These are phyloP conservation scores for Dalbergia cultrata DNA, from an alignment of 306 rosid species.

Conservation along the genomic window DNA sequence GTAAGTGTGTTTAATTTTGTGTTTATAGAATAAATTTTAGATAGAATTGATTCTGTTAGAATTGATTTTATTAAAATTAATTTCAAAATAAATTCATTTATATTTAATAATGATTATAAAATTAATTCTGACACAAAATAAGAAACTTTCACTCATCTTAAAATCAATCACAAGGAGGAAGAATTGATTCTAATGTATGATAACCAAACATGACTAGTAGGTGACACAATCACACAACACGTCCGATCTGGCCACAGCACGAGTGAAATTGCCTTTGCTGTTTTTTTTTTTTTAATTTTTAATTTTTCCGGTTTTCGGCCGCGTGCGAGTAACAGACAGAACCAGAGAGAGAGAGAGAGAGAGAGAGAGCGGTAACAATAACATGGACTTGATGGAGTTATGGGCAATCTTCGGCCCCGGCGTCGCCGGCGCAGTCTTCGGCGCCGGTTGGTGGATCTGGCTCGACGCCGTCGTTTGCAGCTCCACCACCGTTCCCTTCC, in stretches of 20 bases:
- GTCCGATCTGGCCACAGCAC: background rate
- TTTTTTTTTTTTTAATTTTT: too few relatives aligned
- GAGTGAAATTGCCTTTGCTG: background rate
- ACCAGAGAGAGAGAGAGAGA: background rate
- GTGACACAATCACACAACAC: background rate
- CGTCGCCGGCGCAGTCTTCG: conserved; percentile 89
- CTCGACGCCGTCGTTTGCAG: conserved; percentile 98
- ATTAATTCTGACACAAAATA: too few relatives aligned
- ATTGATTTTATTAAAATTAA: too few relatives aligned
- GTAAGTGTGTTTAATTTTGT: too few relatives aligned
- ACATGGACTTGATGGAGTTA: conserved; percentile 80
- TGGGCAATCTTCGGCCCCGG: conserved; percentile 99
- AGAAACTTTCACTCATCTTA: too few relatives aligned
- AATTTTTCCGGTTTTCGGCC: background rate
- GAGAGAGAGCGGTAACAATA: background rate
- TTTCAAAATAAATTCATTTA: too few relatives aligned
- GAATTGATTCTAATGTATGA: too few relatives aligned
- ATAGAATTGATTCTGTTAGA: too few relatives aligned
- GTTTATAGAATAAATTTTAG: too few relatives aligned
- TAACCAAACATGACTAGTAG: background rate
- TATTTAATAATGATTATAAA: too few relatives aligned
- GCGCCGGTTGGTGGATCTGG: conserved; percentile 99
- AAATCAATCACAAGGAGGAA: too few relatives aligned
- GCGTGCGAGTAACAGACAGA: background rate
- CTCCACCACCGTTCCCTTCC: conserved; percentile 77